These are phyloP conservation scores for Populus pruinosa DNA, from an alignment of 345 rosid genomes.

Conservation along the genomic window DNA sequence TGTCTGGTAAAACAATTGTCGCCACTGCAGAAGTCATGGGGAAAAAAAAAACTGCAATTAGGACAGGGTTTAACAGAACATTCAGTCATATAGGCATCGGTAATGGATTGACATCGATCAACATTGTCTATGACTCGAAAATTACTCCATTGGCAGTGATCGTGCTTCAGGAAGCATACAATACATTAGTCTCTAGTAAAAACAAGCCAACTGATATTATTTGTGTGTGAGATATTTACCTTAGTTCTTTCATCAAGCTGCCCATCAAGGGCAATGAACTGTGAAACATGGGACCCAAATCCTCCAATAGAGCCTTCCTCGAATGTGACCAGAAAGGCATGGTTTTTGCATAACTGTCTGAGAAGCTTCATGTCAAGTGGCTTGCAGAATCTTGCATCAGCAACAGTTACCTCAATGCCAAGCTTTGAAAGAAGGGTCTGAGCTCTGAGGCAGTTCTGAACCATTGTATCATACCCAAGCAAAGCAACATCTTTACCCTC, in stretches of 20 bases:
- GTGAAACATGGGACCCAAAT: conserved; percentile 86
- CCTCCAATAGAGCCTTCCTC: conserved; percentile 96
- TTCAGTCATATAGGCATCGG: too few species aligned
- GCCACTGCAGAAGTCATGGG: conserved; percentile 58
- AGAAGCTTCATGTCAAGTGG: conserved; percentile 79
- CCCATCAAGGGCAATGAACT: conserved; percentile 88
- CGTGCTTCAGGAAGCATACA: neutral
- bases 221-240: conserved; percentile 32
- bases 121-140: neutral
- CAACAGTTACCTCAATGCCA: conserved; percentile 81
- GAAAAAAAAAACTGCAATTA: neutral
- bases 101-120: neutral
- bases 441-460: conserved; percentile 88
- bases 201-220: neutral
- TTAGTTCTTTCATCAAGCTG: conserved; percentile 72
- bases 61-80: neutral
- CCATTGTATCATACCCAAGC: conserved; percentile 91
- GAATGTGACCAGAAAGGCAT: conserved; percentile 63
- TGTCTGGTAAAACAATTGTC: conserved; percentile 81
- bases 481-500: conserved; percentile 82
- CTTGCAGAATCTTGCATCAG: conserved; percentile 95
- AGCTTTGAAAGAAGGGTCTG: conserved; percentile 70
- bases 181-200: neutral
- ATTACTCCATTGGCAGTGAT: neutral
- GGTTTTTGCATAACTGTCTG: conserved; percentile 65